phyloP scores from a whole-genome alignment of 1,284 basidiomycete species.

The Ustilago trichophora region DNA sequence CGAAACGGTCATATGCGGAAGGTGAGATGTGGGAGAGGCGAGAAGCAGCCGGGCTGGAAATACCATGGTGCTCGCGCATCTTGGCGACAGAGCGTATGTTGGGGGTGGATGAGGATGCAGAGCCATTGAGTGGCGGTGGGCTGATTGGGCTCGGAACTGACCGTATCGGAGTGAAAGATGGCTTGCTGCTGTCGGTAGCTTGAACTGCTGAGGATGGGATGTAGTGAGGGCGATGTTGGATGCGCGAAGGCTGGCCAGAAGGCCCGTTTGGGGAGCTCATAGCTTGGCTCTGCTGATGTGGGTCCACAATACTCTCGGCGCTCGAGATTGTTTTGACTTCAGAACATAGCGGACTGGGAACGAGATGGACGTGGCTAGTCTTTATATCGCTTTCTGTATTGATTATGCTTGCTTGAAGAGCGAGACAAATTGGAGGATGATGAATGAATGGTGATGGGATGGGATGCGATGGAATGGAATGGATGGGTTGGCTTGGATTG shows the following conservation, averaged over 20 bases:
- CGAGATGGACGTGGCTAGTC: no score
- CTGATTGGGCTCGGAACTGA: neutral
- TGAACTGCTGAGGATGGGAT: conserved; percentile 8
- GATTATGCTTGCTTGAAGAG: no score
- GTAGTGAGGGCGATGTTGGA: conserved; percentile 22
- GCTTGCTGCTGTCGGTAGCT: neutral
- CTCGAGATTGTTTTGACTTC: no score
- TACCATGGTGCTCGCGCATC: neutral
- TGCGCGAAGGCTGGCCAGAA: neutral
- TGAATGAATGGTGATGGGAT: no score
- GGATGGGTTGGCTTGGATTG: neutral
- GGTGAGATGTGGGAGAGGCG: conserved; percentile 15
- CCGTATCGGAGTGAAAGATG: neutral
- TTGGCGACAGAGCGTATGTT: neutral
- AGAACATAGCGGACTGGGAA: no score
- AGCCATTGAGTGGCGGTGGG: neutral
- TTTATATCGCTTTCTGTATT: neutral
- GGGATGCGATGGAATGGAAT: neutral
- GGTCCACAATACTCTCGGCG: no score
- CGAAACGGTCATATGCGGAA: conserved; percentile 45
- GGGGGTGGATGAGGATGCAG: conserved; percentile 1
- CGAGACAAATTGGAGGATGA: no score
- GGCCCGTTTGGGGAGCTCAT: conserved; percentile 8
- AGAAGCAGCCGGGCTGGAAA: neutral
- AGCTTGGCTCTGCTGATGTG: no score